A percentile compares a stretch with the other conserved stretches of the same genome.
These are phyloP conservation scores for Nannochloris sp. DNA, from an alignment of 139 green algal genomes.

Conservation along the genomic window DNA sequence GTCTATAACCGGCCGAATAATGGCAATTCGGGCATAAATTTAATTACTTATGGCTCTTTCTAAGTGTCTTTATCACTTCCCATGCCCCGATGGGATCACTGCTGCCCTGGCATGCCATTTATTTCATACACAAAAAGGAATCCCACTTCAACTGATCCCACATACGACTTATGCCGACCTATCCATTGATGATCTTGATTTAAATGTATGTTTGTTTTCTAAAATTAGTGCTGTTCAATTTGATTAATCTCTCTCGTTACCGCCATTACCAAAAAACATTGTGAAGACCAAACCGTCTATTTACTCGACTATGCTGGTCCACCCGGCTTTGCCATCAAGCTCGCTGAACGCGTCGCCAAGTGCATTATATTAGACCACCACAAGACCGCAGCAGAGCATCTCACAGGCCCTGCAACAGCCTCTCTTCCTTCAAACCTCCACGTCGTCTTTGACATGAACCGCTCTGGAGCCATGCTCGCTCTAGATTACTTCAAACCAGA, in stretches of 20 bases:
- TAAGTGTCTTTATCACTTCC: slow-evolving; percentile 26
- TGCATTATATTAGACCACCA: slow-evolving; percentile 56
- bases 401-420: slow-evolving; percentile 2
- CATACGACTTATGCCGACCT: slow-evolving; percentile 4
- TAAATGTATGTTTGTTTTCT: slow-evolving; percentile 4
- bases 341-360: slow-evolving; percentile 6
- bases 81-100: slow-evolving; percentile 19
- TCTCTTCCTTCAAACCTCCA: slow-evolving; percentile 25
- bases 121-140: neutral
- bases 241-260: neutral
- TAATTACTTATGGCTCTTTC: too few relatives aligned
- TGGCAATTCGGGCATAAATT: too few relatives aligned
- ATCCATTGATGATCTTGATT: neutral
- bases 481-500: slow-evolving; percentile 44
- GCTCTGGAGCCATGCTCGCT: slow-evolving; percentile 48
- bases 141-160: neutral
- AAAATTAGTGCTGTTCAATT: neutral
- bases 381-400: slow-evolving; percentile 50
- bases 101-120: slow-evolving; percentile 17
- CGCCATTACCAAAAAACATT: neutral
- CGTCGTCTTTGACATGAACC: slow-evolving; percentile 46
- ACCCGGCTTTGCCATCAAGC: slow-evolving; percentile 24
- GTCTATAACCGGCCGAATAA: too few relatives aligned
- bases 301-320: slow-evolving; percentile 45
- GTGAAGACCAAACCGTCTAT: slow-evolving; percentile 30